These are phyloP conservation scores for Metschnikowia reukaufii DNA, from an alignment of 805 yeast species.

Conservation along the genomic window DNA sequence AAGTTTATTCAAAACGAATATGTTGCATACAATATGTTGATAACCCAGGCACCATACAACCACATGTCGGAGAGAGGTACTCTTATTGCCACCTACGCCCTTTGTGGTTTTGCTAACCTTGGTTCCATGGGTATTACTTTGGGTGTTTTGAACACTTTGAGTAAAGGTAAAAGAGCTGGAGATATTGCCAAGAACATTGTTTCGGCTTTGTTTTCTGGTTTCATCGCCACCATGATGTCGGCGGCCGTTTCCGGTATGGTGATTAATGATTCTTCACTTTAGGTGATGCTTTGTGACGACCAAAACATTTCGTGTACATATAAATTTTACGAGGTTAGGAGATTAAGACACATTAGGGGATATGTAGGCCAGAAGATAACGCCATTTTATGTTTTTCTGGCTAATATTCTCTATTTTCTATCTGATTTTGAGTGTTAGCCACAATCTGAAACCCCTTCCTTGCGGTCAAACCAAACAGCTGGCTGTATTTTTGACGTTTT, in stretches of 20 bases:
- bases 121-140: conserved; percentile 62
- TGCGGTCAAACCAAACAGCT: too few species aligned
- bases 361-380: too few species aligned
- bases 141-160: conserved; percentile 58
- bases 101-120: conserved; percentile 63
- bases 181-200: conserved; percentile 47
- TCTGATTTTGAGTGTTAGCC: too few species aligned
- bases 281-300: neutral
- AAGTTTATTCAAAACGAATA: conserved; percentile 64
- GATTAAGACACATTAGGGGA: too few species aligned
- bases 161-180: conserved; percentile 48
- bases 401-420: too few species aligned
- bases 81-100: conserved; percentile 58
- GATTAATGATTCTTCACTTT: conserved; percentile 32
- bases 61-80: conserved; percentile 50
- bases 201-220: conserved; percentile 53
- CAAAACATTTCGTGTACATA: too few species aligned
- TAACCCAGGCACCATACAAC: conserved; percentile 43
- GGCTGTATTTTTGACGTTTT: too few species aligned
- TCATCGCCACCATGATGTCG: conserved; percentile 52
- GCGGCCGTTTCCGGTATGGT: conserved; percentile 67
- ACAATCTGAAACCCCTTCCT: too few species aligned
- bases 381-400: too few species aligned
- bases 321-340: too few species aligned
- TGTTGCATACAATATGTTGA: conserved; percentile 50